Evolutionary conservation across 805 yeast species (phyloP).

Genomic region (Candida sithepensis): DNA sequence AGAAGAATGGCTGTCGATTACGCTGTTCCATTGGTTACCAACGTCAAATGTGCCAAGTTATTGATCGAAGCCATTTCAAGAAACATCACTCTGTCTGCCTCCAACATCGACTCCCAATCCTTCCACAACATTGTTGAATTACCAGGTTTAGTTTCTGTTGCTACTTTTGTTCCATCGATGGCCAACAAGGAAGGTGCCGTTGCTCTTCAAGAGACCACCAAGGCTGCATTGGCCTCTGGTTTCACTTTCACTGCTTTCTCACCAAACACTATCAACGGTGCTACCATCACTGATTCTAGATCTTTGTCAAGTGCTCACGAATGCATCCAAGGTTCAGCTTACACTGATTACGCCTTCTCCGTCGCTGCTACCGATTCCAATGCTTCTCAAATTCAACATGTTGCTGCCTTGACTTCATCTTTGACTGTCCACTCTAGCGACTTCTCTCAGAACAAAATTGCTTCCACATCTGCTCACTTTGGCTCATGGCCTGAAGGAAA

Average conservation of each 20-base stretch:
- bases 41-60: conserved; percentile 94
- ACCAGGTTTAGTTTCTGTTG: conserved; percentile 84
- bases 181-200: conserved; percentile 42
- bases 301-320: conserved; percentile 64
- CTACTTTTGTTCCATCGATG: conserved; percentile 72
- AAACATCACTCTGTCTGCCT: conserved; percentile 60
- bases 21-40: conserved; percentile 95
- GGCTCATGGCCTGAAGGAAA: conserved; percentile 79
- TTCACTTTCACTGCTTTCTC: conserved; percentile 81
- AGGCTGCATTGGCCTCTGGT: conserved; percentile 75
- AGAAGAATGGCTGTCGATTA: conserved; percentile 99
- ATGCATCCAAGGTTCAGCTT: conserved; percentile 52
- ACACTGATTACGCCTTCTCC: conserved; percentile 77
- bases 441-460: conserved; percentile 62
- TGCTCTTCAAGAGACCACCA: conserved; percentile 66
- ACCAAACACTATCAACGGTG: conserved; percentile 66
- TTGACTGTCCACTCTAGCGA: conserved; percentile 79
- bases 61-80: conserved; percentile 91
- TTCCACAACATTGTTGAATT: conserved; percentile 77
- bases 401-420: conserved; percentile 67
- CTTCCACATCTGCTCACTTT: conserved; percentile 77
- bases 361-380: conserved; percentile 80
- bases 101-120: conserved; percentile 83
- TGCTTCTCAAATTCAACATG: conserved; percentile 55
- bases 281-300: conserved; percentile 59